Base-by-base conservation (phyloP, 2,329 filamentous ascomycete genomes). In the Ceratocystis variospora region DNA sequence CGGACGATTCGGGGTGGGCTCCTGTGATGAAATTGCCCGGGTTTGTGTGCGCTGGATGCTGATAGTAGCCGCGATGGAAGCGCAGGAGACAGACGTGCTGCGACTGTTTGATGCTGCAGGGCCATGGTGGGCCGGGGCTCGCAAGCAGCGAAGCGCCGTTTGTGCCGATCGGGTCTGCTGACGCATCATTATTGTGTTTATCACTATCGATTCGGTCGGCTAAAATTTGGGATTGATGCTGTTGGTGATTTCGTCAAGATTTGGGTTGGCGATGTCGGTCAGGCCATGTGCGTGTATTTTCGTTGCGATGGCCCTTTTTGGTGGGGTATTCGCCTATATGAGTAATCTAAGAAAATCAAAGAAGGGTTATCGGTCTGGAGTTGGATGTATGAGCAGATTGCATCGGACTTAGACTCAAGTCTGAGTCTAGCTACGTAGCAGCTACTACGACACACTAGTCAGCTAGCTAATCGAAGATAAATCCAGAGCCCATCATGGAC, bases 1-100 rank as follows among this genome's bases (percentile, higher is more conserved):
- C 62, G 69, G 69, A 50, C 66, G 62, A 10, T 69, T 68, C 46
- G 67, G 64, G 15, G 62, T 61, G 37, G 45, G 63, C 4, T 57
- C 46, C 19, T 64, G 37, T 12, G 48, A 64, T 22, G 63, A 64
- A 12, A 63, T 28, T 3, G 62, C n/a, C 10, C 62, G 62, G 17
- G 44, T 63, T 31, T 63, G 62, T 15, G 46, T 53, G n/a, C 15
- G 22, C 28, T 59, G 55, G 55, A 59, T 19, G 28, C 55, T 31
- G 8, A n/a, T 37, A 63, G 45, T 7, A 10, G 62, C 41, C 28
- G 45, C 15, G 45, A 12, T 41, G 7, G n/a, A 6, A 19, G 61
- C 17, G 41, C 41, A 28, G 19, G 41, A 22, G 37, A 3, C 44
- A 19, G 45, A 4, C 12, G 19, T 28, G 25, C 44, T n/a, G 25